A percentile compares a stretch with the other conserved stretches of the same genome.
phyloP scores from a whole-genome alignment of 139 green algal species.

The Tetradesmus lagerheimii region DNA sequence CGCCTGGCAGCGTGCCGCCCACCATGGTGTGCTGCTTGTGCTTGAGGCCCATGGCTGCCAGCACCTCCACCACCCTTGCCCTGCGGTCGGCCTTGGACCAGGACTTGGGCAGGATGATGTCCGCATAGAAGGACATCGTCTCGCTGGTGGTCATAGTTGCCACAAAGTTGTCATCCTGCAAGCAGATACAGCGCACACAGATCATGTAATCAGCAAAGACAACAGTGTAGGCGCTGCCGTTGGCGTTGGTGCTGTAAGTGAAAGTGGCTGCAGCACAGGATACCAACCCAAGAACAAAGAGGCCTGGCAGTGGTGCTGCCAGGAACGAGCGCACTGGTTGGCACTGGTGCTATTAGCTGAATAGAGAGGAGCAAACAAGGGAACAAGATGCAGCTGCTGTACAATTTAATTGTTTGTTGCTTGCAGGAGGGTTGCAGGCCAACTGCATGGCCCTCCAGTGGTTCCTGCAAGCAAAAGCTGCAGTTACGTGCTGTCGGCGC shows the following conservation, averaged over 20 bases:
- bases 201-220: not conserved
- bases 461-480: too few species aligned
- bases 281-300: too few species aligned
- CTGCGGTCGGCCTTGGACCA: not conserved
- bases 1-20: constrained; percentile 80
- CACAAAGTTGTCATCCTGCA: constrained; percentile 53
- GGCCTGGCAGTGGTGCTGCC: too few species aligned
- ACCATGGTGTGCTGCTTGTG: constrained; percentile 56
- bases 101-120: constrained; percentile 41
- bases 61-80: constrained; percentile 29
- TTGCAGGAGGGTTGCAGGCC: too few species aligned
- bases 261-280: too few species aligned
- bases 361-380: too few species aligned
- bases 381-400: too few species aligned
- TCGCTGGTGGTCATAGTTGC: constrained; percentile 51
- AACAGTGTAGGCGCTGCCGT: not conserved
- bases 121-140: constrained; percentile 53
- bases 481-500: not conserved
- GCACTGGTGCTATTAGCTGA: too few species aligned
- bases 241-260: too few species aligned
- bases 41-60: constrained; percentile 22
- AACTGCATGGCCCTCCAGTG: too few species aligned
- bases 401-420: too few species aligned
- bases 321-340: too few species aligned
- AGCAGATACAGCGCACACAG: not conserved